phyloP scores from a whole-genome alignment of 108 stramenopile genomes.

The Discostella stelligeroides region DNA sequence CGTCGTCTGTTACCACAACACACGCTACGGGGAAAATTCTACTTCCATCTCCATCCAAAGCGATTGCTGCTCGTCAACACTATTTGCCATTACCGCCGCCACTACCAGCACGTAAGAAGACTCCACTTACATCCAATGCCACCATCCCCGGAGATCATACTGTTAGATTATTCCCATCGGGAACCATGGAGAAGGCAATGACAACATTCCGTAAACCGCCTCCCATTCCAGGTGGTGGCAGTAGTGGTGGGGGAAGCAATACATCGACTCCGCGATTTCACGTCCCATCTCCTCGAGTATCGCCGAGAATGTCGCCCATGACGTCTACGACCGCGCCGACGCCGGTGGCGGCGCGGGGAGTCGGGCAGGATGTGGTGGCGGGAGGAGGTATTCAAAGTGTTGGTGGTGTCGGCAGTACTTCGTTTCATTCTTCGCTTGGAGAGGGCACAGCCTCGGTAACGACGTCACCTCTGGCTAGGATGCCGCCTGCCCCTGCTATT shows the following conservation, averaged over 20 bases:
- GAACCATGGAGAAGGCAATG: background rate
- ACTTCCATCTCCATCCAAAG: background rate
- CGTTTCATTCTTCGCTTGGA: background rate
- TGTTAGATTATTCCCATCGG: background rate
- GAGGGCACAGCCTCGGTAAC: background rate
- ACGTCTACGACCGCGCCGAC: background rate
- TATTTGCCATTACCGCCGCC: background rate
- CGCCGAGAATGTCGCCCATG: background rate
- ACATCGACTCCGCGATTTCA: slow-evolving; percentile 14
- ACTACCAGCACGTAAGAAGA: background rate
- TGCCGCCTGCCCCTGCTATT: background rate
- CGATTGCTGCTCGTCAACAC: background rate
- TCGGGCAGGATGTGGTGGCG: background rate
- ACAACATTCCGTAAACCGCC: slow-evolving; percentile 19
- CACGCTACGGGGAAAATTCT: background rate
- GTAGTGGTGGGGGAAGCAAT: background rate
- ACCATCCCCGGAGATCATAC: background rate
- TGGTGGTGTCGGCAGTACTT: background rate
- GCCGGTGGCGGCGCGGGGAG: background rate
- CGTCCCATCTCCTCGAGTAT: background rate
- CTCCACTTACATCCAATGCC: too few species aligned
- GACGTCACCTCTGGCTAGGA: background rate
- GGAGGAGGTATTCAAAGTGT: background rate
- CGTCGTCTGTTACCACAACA: background rate
- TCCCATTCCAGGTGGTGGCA: slow-evolving; percentile 14